These are phyloP conservation scores for Amaranthus palmeri DNA, from an alignment of 148 eudicot genomes.

Conservation along the genomic window DNA sequence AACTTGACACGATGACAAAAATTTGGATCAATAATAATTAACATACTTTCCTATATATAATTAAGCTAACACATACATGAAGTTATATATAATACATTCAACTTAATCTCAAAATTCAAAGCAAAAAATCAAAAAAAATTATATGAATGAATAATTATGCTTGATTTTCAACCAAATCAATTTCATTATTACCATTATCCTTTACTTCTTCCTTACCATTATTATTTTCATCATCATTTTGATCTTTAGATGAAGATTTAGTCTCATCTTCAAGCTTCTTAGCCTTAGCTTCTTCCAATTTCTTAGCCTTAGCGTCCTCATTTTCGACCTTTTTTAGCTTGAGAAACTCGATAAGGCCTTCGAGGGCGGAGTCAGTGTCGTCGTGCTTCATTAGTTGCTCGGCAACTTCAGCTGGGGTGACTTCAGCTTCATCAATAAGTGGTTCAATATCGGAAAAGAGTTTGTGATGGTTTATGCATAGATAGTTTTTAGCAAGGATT, in stretches of 20 bases:
- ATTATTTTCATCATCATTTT: too few relatives aligned
- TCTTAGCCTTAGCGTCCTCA: conserved; percentile 25
- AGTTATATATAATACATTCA: too few relatives aligned
- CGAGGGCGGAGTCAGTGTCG: conserved; percentile 22
- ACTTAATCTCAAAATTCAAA: too few relatives aligned
- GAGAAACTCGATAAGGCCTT: conserved; percentile 28
- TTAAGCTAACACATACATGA: too few relatives aligned
- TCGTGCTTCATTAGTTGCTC: conserved; percentile 39
- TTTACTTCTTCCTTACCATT: too few relatives aligned
- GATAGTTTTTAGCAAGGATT: conserved; percentile 35
- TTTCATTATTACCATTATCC: neutral
- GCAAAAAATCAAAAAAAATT: too few relatives aligned
- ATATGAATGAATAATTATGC: too few relatives aligned
- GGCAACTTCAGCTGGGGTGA: conserved; percentile 47
- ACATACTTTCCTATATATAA: too few relatives aligned
- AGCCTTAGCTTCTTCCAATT: neutral
- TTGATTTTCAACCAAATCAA: neutral
- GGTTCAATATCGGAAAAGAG: conserved; percentile 28
- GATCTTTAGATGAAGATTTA: too few relatives aligned
- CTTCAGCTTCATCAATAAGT: conserved; percentile 18
- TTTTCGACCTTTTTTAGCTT: conserved; percentile 14
- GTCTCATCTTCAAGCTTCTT: neutral
- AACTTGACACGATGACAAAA: too few relatives aligned
- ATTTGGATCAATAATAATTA: too few relatives aligned
- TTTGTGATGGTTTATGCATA: conserved; percentile 25